Base-by-base conservation (phyloP, 2,329 filamentous ascomycete genomes). In the Grosmannia penicillata region DNA sequence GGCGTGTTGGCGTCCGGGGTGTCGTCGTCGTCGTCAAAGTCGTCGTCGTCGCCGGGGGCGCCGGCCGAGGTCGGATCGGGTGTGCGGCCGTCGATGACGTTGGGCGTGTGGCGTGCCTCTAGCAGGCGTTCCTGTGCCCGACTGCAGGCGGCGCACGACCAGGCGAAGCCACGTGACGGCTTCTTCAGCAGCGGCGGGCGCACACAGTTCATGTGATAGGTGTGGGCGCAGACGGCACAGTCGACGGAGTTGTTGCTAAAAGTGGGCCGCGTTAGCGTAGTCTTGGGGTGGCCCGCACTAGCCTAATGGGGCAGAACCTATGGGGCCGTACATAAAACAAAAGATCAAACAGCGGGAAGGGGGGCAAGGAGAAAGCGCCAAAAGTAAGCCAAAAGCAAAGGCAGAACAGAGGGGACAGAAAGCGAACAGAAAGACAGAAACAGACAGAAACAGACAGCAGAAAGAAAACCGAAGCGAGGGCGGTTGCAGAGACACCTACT, bases 131-230 rank as follows among this genome's bases (percentile, higher is more conserved):
- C 91, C 55, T 94, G 87, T n/a, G 85, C 87, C 51, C 89, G 79
- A 57, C 86, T 95, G 59, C 91, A 98, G 42, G 89, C 82, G 39
- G 84, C 91, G 58, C 91, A 98, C 23, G 91, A 89, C 91, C 91
- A 98, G 5, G 86, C 91, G 60, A 98, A 98, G 28, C 91, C 91
- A 58, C 91, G 80, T 33, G 89, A 94, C 17, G 91, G 91, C 59
- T 98, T 98, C 59, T 95, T 98, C 38, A 86, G 70, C 45, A 98
- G 60, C 27, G 87, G 85, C 29, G 91, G 91, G 44, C 82, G 80
- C 40, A 98, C 91, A 57, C 91, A 98, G 52, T 87, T 84, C 89
- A 98, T 96, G 63, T 98, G 91, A 61, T 95, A 98, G 13, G 89
- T 96, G 56, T 86, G 79, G 54, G 79, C 75, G 59, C 91, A 98